Conservation (phyloP, 2,329 filamentous ascomycete genomes). For the Ceratocystis albifundus region DNA sequence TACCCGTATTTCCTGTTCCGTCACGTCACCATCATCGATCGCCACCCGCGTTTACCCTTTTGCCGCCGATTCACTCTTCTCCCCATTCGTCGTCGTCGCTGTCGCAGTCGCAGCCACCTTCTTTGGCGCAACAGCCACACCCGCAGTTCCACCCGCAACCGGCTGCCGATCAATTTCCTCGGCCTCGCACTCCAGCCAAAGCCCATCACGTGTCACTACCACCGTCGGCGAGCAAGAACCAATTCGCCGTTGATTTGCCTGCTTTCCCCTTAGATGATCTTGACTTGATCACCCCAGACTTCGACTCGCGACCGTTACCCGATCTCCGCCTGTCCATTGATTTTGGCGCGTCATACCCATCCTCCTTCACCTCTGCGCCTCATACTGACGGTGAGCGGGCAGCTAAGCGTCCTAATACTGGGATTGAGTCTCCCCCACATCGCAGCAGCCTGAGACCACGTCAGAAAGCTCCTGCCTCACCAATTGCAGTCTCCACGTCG, state of each 20-base stretch:
- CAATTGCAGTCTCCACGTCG: background rate
- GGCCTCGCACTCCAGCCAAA: background rate
- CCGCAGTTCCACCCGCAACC: background rate
- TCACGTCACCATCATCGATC: background rate
- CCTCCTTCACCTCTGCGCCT: background rate
- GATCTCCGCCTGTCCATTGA: slow-evolving; percentile 15
- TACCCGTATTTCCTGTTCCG: slow-evolving; percentile 5
- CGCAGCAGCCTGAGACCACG: background rate
- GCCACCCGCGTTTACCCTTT: slow-evolving; percentile 6
- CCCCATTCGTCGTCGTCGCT: background rate
- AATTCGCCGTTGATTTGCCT: slow-evolving; percentile 18
- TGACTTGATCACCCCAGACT: slow-evolving; percentile 10
- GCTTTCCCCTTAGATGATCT: slow-evolving; percentile 21
- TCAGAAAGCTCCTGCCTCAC: background rate
- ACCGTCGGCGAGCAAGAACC: slow-evolving; percentile 20
- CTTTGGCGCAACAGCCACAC: slow-evolving; percentile 2
- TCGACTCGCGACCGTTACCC: slow-evolving; percentile 1
- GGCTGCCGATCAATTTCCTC: background rate
- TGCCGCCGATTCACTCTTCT: slow-evolving; percentile 5
- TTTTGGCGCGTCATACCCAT: background rate
- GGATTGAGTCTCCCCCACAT: background rate
- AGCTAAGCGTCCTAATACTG: background rate
- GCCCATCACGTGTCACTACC: slow-evolving; percentile 22
- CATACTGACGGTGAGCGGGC: background rate
- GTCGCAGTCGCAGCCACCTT: background rate